Base-by-base conservation (phyloP, 805 yeast genomes). In the Saitoella complicata region DNA sequence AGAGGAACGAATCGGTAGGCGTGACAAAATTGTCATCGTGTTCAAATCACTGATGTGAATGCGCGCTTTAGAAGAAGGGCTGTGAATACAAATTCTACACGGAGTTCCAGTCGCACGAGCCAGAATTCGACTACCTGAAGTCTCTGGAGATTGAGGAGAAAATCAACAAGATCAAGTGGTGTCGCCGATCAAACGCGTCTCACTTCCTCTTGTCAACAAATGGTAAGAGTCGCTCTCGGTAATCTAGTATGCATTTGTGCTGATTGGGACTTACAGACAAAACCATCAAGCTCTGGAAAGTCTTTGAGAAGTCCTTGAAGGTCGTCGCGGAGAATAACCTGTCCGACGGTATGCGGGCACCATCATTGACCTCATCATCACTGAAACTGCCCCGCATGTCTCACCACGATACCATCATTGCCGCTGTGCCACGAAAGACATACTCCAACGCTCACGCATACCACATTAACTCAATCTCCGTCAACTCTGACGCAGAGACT, bases 261-360 rank as follows among this genome's bases (percentile, higher is more conserved):
- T 36, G 29, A 11, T 9, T 8, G 9, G 29, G 12, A 37, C 33
- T 11, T 10, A 9, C 36, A 51, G 98, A 91, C 67, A 91, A 91
- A 65, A 91, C 99, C n/a, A 86, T 91, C 59, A 91, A 91, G 68
- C 73, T 91, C 50, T 91, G 99, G 99, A 91, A 91, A 63, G 74
- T 91, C 40, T 80, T 78, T 67, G 96, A 87, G 62, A 83, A 86
- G 60, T 84, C 82, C 56, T 80, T 91, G 53, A 84, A 84, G 63
- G 73, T 91, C 60, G 98, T 91, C 21, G 73, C 87, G 42, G 96
- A 88, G 59, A 91, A 85, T 63, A 91, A 91, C 64, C 65, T 85
- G 49, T 69, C 75, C 10, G 79, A 76, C 59, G 53, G 55, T 34
- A 43, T 50, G 36, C 47, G 54, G 13, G 47, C 54, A 48, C 21